Evolutionary conservation across 345 rosid species (phyloP), one percentile per base, ranked within the genome.

Genomic region (Nasturtium officinale): DNA sequence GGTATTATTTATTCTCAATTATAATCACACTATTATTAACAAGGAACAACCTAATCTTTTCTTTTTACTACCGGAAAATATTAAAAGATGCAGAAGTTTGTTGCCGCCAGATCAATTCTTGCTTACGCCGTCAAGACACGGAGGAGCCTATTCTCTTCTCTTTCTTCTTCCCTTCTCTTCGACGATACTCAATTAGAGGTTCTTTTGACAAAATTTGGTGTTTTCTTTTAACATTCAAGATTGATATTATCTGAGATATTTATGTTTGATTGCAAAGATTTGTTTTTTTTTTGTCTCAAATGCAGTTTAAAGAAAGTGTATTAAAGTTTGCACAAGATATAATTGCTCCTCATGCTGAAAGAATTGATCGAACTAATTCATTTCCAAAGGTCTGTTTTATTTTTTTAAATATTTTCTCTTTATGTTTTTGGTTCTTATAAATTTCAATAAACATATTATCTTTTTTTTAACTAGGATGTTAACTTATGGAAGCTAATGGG

Each of bases 301-400:
- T 56, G 10, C 87, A 93, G 97, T 90, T 94, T 75, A 90, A 94
- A 77, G 92, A 94, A 75, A 94, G 98, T 52, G 94, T 94, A 29
- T 73, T 82, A 6, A 96, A 94, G 47, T 94, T 94, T 77, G 91
- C 96, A 0, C 85, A 82, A 70, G 96, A 94, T 72, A 63, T 84
- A 18, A 86, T 94, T 9, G 90, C 91, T 23, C 92, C 95, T 64
- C 91, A 82, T 72, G 95, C 98, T 2, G 81, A 91, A 2, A 81
- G 61, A 42, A 94, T 89, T 0, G 97, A 94, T 75, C 84, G 83
- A 48, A 73, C 95, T 2, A 94, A 91, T 81, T 78, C 82, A 73
- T 91, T 94, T 77, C 97, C 97, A 17, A 85, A 88, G 96, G 98
- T n/a, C n/a, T n/a, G n/a, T n/a, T n/a, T n/a, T n/a, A n/a, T n/a